These are phyloP conservation scores for Pascua guehoae DNA, from an alignment of 1,284 basidiomycete species.

Conservation along the genomic window DNA sequence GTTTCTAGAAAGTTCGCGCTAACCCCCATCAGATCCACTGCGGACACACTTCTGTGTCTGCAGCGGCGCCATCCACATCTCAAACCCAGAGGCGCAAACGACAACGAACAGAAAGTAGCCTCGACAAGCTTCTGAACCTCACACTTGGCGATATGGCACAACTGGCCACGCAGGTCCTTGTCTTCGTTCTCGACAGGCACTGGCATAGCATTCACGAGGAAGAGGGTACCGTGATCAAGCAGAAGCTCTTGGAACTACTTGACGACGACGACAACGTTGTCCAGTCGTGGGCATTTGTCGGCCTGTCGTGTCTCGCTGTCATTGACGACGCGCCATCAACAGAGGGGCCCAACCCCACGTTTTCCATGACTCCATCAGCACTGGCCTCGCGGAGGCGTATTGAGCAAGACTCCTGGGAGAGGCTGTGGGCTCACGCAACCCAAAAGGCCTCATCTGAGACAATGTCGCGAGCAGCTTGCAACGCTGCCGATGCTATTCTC, in stretches of 20 bases:
- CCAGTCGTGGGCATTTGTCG: conserved; percentile 79
- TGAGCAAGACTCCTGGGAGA: conserved; percentile 58
- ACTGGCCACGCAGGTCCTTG: conserved; percentile 68
- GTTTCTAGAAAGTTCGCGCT: background rate
- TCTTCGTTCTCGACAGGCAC: conserved; percentile 78
- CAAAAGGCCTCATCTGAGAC: conserved; percentile 64
- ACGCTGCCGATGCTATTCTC: conserved; percentile 61
- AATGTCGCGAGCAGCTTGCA: conserved; percentile 74
- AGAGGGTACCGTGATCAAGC: conserved; percentile 59
- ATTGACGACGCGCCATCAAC: conserved; percentile 2
- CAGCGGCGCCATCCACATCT: background rate
- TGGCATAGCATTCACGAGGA: conserved; percentile 61
- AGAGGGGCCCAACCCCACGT: background rate
- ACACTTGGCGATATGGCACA: conserved; percentile 50
- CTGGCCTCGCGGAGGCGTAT: conserved; percentile 1
- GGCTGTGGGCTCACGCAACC: conserved; percentile 75
- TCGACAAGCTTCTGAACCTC: conserved; percentile 58
- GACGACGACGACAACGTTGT: conserved; percentile 61
- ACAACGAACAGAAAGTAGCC: conserved; percentile 52
- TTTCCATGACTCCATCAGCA: conserved; percentile 23
- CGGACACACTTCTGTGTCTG: conserved; percentile 2
- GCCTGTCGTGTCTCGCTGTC: conserved; percentile 58
- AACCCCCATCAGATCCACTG: background rate
- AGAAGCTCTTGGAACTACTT: conserved; percentile 60
- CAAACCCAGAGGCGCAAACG: conserved; percentile 48